phyloP scores from a whole-genome alignment of 345 rosid genomes.

The Gynandropsis gynandra region DNA sequence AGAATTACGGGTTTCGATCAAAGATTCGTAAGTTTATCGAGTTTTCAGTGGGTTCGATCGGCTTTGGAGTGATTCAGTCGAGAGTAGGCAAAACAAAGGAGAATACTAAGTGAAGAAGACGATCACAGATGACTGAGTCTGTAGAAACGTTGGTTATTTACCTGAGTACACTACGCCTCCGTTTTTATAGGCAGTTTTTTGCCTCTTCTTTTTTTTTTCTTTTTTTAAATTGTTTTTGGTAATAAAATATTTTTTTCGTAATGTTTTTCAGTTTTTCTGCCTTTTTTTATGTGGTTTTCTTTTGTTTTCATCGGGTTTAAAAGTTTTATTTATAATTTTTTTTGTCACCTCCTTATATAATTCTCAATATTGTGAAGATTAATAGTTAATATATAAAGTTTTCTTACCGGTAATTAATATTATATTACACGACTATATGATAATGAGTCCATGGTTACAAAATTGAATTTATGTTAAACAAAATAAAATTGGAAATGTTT shows the following conservation, averaged over 20 bases:
- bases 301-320: not conserved
- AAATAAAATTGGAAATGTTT: too few relatives aligned
- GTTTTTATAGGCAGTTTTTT: constrained; percentile 1
- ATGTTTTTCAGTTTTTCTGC: not conserved
- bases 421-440: too few relatives aligned
- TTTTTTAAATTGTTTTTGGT: not conserved
- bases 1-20: not conserved
- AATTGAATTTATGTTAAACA: too few relatives aligned
- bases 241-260: constrained; percentile 13
- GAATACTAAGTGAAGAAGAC: constrained; percentile 45
- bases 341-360: not conserved
- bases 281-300: not conserved
- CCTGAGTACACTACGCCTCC: constrained; percentile 41
- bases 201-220: constrained; percentile 1
- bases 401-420: too few relatives aligned
- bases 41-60: constrained; percentile 4
- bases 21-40: constrained; percentile 1
- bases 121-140: constrained; percentile 12
- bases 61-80: constrained; percentile 18
- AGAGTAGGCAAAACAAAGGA: constrained; percentile 23
- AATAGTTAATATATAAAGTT: too few relatives aligned
- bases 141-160: constrained; percentile 20
- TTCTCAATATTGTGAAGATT: too few relatives aligned
- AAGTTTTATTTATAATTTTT: not conserved
- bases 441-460: too few relatives aligned